These are phyloP conservation scores for Cymbopogon flexuosus DNA, from an alignment of 202 grass and related monocot species.

Conservation along the genomic window DNA sequence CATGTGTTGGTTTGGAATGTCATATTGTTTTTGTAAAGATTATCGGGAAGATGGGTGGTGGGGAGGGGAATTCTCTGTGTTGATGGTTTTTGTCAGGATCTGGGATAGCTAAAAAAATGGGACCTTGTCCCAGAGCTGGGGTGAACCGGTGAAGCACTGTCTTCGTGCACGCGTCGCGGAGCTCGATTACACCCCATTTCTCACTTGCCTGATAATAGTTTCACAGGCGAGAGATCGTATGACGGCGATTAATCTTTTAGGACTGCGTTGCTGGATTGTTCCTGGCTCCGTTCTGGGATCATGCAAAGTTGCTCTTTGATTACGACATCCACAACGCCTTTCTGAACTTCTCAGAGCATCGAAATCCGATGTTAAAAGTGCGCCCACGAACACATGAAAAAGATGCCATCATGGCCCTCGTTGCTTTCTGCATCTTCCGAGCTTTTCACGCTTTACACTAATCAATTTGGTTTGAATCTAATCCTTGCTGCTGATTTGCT, in stretches of 20 bases:
- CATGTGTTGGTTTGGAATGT: constrained; percentile 39
- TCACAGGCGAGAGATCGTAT: neutral
- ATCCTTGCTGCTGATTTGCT: constrained; percentile 33
- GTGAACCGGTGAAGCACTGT: neutral
- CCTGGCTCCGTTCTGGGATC: constrained; percentile 23
- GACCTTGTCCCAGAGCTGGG: neutral
- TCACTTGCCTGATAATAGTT: neutral
- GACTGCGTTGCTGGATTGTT: neutral
- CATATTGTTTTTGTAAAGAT: neutral
- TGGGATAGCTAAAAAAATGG: constrained; percentile 14
- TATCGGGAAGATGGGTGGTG: neutral
- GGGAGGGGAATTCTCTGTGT: constrained; percentile 29
- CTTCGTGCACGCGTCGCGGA: constrained; percentile 23
- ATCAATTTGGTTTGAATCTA: neutral
- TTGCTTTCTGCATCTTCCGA: constrained; percentile 38
- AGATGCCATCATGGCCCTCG: constrained; percentile 27
- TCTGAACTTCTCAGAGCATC: constrained; percentile 29
- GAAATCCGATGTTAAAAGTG: constrained; percentile 29
- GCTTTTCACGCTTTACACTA: constrained; percentile 33
- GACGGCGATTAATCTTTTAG: constrained; percentile 14
- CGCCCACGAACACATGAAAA: constrained; percentile 35
- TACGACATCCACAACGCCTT: constrained; percentile 25
- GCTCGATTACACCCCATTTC: neutral
- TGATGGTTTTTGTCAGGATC: constrained; percentile 44
- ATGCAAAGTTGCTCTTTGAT: constrained; percentile 34